phyloP scores from a whole-genome alignment of 352 stramenopile species.

The Pythium angustatum region DNA sequence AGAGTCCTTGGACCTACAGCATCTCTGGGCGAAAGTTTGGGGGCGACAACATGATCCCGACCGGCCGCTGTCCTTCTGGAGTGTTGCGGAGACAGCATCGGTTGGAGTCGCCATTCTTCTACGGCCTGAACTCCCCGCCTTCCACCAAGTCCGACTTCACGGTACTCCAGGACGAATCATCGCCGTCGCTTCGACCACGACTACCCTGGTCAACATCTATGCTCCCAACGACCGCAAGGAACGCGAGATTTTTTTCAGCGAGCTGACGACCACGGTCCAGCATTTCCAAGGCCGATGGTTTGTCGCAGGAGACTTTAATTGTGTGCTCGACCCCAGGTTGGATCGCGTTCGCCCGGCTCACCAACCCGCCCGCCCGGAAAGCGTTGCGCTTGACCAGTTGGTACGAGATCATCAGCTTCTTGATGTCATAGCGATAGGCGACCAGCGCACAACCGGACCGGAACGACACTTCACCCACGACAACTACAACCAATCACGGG shows the following conservation, averaged over 20 bases:
- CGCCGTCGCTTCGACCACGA: background rate
- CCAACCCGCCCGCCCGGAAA: background rate
- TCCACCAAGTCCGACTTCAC: background rate
- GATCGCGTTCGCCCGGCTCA: background rate
- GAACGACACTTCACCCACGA: background rate
- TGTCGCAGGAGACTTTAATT: slow-evolving; percentile 8
- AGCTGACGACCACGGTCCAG: background rate
- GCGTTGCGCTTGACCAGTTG: background rate
- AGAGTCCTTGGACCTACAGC: background rate
- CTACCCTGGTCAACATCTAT: slow-evolving; percentile 3
- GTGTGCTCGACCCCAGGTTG: background rate
- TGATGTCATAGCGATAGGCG: too few species aligned
- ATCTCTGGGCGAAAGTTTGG: background rate
- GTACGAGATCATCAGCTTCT: background rate
- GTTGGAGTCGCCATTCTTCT: background rate
- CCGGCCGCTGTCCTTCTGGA: background rate
- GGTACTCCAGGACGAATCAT: background rate
- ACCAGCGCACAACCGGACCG: too few species aligned
- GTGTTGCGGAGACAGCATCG: background rate
- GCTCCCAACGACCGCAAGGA: background rate
- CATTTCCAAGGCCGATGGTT: background rate
- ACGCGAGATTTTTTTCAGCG: background rate
- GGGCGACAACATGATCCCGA: background rate
- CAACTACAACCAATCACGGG: too few species aligned
- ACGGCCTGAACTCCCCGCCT: background rate